Evolutionary conservation across 179 eudicot species (phyloP), one percentile per base, ranked within the genome.

Genomic region (Drosera spatulata): DNA sequence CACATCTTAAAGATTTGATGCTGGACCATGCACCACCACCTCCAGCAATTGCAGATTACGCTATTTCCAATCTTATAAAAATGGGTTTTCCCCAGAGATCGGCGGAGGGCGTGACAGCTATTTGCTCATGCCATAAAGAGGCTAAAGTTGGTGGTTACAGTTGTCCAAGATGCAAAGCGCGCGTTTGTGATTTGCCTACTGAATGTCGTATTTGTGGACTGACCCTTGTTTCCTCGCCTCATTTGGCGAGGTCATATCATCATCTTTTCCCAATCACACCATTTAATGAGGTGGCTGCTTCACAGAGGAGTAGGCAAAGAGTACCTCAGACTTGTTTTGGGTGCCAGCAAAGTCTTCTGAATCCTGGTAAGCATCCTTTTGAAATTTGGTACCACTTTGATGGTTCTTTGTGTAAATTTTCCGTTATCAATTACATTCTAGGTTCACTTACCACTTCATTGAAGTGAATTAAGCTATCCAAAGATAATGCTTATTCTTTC

Each of bases 221-320:
- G 71, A 91, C 97, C 49, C 97, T 91, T 40, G 95, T 91, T 73
- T 91, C 97, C 73, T 91, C 97, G n/a, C 96, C 97, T 53, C 97
- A 91, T 79, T 68, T 91, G 69, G 97, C 97, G 43, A 74, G 97
- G 63, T 91, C 97, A n/a, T 91, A 83, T 70, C 97, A 91, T 68
- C 97, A 91, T 70, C 79, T 91, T 56, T 91, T 91, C 65, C 97
- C 97, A 22, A 80, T 91, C 64, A 73, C 91, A 42, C 91, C 88
- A 0, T 91, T 85, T 64, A 83, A 83, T 52, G 97, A 91, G 63
- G 86, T 88, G 46, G 58, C 94, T 55, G 73, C 80, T 43, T 61
- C 84, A 33, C 74, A 61, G 58, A 13, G 70, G 39, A 79, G 58
- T 45, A 66, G 71, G 51, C 60, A 78, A 56, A 70, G 53, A 41